Conservation (phyloP, 2,329 filamentous ascomycete genomes). For the Fusarium ambrosium region DNA sequence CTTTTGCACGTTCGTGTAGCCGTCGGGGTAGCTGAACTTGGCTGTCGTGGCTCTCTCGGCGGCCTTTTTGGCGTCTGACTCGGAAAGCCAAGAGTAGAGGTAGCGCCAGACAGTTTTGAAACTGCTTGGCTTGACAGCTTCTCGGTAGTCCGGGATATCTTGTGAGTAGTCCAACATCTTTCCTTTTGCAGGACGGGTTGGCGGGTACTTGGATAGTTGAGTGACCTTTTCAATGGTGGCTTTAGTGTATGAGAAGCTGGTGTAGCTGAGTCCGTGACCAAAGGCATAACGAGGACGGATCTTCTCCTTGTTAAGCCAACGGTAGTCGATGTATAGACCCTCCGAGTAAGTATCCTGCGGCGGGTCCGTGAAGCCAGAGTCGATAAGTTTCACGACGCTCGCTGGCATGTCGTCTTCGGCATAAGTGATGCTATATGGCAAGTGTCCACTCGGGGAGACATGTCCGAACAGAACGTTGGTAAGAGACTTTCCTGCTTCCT, state of each 20-base stretch:
- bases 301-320: conserved; percentile 83
- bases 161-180: conserved; percentile 62
- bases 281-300: conserved; percentile 87
- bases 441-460: conserved; percentile 80
- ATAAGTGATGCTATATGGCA: conserved; percentile 90
- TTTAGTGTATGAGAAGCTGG: conserved; percentile 73
- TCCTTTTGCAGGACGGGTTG: conserved; percentile 52
- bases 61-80: conserved; percentile 56
- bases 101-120: conserved; percentile 75
- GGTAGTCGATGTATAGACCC: conserved; percentile 90
- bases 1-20: conserved; percentile 69
- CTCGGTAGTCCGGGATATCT: conserved; percentile 64
- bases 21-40: conserved; percentile 73
- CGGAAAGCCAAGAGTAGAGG: conserved; percentile 75
- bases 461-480: conserved; percentile 84
- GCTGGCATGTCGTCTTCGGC: conserved; percentile 78
- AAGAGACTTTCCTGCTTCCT: conserved; percentile 88
- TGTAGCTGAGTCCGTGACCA: conserved; percentile 88
- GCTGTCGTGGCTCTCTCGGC: conserved; percentile 51
- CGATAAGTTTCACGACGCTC: conserved; percentile 56
- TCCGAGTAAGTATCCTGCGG: conserved; percentile 89
- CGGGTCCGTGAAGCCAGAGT: conserved; percentile 68
- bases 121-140: conserved; percentile 69
- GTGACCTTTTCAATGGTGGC: conserved; percentile 62
- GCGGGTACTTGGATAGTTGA: conserved; percentile 56